Evolutionary conservation across 306 rosid genomes (phyloP).

Genomic region (Lathyrus aphaca): DNA sequence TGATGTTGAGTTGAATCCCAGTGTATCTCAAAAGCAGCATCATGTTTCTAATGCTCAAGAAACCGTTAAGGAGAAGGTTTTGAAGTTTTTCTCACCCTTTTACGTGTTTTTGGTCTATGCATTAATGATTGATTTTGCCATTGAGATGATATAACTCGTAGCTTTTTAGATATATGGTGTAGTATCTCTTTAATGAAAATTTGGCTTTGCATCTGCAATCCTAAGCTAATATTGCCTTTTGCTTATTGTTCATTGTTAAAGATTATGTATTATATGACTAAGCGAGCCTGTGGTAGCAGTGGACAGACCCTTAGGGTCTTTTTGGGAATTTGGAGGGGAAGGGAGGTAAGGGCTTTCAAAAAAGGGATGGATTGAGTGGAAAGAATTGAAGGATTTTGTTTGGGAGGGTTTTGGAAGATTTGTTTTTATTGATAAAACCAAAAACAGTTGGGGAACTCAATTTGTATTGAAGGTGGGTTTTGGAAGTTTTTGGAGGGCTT

Average conservation of each 20-base stretch:
- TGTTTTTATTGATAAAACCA: too few relatives aligned
- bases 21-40: conserved; percentile 62
- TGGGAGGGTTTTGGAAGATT: too few relatives aligned
- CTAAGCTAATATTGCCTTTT: background rate
- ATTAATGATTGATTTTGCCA: background rate
- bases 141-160: conserved; percentile 9
- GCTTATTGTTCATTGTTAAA: background rate
- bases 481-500: too few relatives aligned
- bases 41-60: conserved; percentile 67
- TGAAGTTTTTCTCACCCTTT: conserved; percentile 16
- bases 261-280: conserved; percentile 58
- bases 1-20: conserved; percentile 60
- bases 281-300: conserved; percentile 73
- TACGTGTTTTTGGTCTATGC: background rate
- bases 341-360: too few relatives aligned
- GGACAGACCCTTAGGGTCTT: conserved; percentile 31
- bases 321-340: too few relatives aligned
- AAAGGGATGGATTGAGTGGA: too few relatives aligned
- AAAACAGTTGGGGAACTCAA: too few relatives aligned
- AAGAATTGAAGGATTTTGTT: too few relatives aligned
- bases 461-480: too few relatives aligned
- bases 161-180: conserved; percentile 1
- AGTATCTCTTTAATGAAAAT: background rate
- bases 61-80: conserved; percentile 81
- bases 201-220: background rate